These are phyloP conservation scores for Gossypium davidsonii DNA, from an alignment of 441 rosid genomes.

Conservation along the genomic window DNA sequence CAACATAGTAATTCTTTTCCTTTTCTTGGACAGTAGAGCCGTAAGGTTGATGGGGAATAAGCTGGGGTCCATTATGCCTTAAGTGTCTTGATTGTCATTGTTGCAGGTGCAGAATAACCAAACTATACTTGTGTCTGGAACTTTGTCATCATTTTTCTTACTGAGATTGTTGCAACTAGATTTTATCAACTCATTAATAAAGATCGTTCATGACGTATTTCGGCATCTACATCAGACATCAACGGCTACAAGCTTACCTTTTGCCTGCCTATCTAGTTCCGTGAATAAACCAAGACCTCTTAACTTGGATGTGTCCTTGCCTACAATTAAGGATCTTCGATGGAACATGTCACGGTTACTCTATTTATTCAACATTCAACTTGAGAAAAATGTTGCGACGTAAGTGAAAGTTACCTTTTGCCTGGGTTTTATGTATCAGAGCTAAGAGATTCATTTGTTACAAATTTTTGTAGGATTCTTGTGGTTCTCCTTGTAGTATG, in stretches of 20 bases:
- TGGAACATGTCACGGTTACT: slow-evolving; percentile 70
- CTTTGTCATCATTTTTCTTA: slow-evolving; percentile 36
- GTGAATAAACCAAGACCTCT: slow-evolving; percentile 73
- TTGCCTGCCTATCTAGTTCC: slow-evolving; percentile 80
- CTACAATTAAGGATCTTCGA: slow-evolving; percentile 57
- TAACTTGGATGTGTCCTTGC: slow-evolving; percentile 62
- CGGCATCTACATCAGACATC: slow-evolving; percentile 31
- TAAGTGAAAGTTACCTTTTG: slow-evolving; percentile 35
- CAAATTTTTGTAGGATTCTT: slow-evolving; percentile 53
- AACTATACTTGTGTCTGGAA: slow-evolving; percentile 31
- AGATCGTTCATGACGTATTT: slow-evolving; percentile 34
- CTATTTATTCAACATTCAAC: slow-evolving; percentile 77
- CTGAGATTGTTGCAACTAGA: slow-evolving; percentile 33
- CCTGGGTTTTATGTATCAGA: slow-evolving; percentile 4
- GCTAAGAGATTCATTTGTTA: slow-evolving; percentile 13
- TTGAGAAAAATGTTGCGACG: slow-evolving; percentile 89
- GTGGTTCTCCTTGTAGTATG: slow-evolving; percentile 71
- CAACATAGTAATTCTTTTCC: background rate
- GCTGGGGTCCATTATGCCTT: background rate
- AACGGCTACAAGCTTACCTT: slow-evolving; percentile 33
- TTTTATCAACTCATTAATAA: slow-evolving; percentile 24
- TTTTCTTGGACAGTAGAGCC: background rate
- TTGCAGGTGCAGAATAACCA: slow-evolving; percentile 48
- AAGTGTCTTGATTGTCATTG: slow-evolving; percentile 17
- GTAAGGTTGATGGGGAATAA: slow-evolving; percentile 2